Percentiles rank a stretch among this genome's conserved stretches.
phyloP scores from a whole-genome alignment of 2,329 filamentous ascomycete species.

The Elsinoe fawcettii region DNA sequence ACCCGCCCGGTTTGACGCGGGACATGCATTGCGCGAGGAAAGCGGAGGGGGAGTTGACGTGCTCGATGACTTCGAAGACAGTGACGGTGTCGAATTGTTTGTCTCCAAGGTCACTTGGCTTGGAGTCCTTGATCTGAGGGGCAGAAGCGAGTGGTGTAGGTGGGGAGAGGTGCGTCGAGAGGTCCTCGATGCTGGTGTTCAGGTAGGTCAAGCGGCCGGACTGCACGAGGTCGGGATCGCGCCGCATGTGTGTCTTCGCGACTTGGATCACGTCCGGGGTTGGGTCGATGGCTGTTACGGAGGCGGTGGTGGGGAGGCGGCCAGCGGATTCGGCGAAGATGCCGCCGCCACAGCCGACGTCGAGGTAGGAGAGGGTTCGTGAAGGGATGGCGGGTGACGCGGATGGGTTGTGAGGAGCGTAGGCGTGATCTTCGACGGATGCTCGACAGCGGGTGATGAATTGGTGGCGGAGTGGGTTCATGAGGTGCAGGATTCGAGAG shows the following conservation, averaged over 20 bases:
- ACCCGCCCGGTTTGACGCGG: constrained; percentile 82
- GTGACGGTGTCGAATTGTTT: constrained; percentile 69
- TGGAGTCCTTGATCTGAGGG: background rate
- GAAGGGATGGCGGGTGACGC: constrained; percentile 14
- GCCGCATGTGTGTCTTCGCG: constrained; percentile 65
- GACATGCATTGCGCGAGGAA: constrained; percentile 66
- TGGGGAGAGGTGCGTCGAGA: constrained; percentile 33
- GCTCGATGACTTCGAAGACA: constrained; percentile 91
- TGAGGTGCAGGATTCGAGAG: constrained; percentile 85
- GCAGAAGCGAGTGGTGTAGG: background rate
- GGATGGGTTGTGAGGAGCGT: constrained; percentile 15
- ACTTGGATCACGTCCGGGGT: constrained; percentile 65
- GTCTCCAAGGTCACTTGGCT: constrained; percentile 6
- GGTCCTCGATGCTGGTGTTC: constrained; percentile 68
- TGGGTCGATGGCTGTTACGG: constrained; percentile 71
- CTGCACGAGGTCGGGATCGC: constrained; percentile 60
- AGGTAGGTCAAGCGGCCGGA: constrained; percentile 57
- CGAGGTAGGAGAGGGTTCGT: constrained; percentile 59
- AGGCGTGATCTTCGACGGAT: background rate
- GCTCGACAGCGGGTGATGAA: constrained; percentile 70
- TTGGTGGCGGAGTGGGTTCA: constrained; percentile 94
- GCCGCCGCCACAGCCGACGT: constrained; percentile 90
- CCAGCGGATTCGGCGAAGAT: constrained; percentile 90
- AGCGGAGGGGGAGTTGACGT: constrained; percentile 66
- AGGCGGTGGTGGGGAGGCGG: constrained; percentile 53